These are phyloP conservation scores for Trypanosoma lewisi DNA, from an alignment of 208 protist genomes.

Conservation along the genomic window DNA sequence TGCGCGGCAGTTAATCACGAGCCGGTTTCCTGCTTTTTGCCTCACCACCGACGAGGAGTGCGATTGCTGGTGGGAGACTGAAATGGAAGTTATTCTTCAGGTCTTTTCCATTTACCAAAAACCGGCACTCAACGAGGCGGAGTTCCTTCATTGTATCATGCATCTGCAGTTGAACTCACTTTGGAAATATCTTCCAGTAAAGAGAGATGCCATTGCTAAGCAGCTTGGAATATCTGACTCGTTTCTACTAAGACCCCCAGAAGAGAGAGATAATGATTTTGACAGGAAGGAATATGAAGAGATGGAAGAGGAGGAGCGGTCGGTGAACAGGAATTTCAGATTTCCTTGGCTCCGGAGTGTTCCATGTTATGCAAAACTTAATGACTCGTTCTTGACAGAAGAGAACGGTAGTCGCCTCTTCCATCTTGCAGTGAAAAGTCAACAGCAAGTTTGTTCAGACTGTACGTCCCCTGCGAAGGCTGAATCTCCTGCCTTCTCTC, in stretches of 20 bases:
- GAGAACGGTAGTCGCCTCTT: conserved; percentile 5
- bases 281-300: not conserved
- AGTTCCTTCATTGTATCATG: conserved; percentile 46
- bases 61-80: conserved; percentile 34
- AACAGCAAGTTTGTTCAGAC: conserved; percentile 1
- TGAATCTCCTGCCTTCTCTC: no score
- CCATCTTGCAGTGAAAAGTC: not conserved
- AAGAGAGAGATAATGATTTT: no score
- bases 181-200: conserved; percentile 31
- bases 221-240: conserved; percentile 11
- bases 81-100: conserved; percentile 48
- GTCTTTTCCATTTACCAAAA: conserved; percentile 40
- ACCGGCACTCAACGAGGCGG: conserved; percentile 19
- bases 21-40: not conserved
- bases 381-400: conserved; percentile 1
- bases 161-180: conserved; percentile 44
- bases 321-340: not conserved
- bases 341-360: not conserved
- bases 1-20: conserved; percentile 13
- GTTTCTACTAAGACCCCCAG: not conserved
- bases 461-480: not conserved
- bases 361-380: not conserved
- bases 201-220: not conserved
- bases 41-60: conserved; percentile 6
- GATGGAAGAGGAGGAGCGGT: not conserved